These are phyloP conservation scores for Diaporthe velutina DNA, from an alignment of 2,329 filamentous ascomycete genomes.

Conservation along the genomic window DNA sequence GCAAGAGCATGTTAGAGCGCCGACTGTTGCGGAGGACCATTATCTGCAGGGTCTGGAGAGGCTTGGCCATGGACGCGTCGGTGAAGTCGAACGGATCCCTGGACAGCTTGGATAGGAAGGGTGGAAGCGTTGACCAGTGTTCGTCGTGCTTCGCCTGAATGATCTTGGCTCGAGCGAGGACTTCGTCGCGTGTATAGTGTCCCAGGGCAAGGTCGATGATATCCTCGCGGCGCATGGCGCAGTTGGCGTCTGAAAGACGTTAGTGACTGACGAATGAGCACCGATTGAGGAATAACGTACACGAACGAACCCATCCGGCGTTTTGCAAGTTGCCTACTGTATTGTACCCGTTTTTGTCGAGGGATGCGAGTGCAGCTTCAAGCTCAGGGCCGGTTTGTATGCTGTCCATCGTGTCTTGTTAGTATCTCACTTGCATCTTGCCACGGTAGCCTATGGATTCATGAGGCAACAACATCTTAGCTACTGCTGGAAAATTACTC, in stretches of 20 bases:
- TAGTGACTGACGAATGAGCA: not conserved
- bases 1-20: slow-evolving; percentile 36
- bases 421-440: not conserved
- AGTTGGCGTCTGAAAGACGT: slow-evolving; percentile 40
- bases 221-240: slow-evolving; percentile 49
- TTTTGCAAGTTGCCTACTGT: slow-evolving; percentile 43
- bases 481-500: not conserved
- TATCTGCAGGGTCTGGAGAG: slow-evolving; percentile 26
- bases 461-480: too few relatives aligned
- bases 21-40: slow-evolving; percentile 45
- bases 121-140: slow-evolving; percentile 46
- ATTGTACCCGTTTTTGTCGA: slow-evolving; percentile 49
- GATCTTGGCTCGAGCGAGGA: slow-evolving; percentile 38
- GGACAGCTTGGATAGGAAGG: slow-evolving; percentile 41
- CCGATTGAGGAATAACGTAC: not conserved
- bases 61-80: slow-evolving; percentile 42
- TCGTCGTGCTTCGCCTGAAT: slow-evolving; percentile 40
- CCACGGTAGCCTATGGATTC: not conserved
- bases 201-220: slow-evolving; percentile 51
- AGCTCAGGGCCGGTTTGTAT: slow-evolving; percentile 46
- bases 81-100: slow-evolving; percentile 43
- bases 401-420: not conserved
- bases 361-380: slow-evolving; percentile 42
- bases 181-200: slow-evolving; percentile 49
- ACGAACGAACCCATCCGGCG: slow-evolving; percentile 39